These are phyloP conservation scores for Hericium coralloides DNA, from an alignment of 768 basidiomycete genomes.

Conservation along the genomic window DNA sequence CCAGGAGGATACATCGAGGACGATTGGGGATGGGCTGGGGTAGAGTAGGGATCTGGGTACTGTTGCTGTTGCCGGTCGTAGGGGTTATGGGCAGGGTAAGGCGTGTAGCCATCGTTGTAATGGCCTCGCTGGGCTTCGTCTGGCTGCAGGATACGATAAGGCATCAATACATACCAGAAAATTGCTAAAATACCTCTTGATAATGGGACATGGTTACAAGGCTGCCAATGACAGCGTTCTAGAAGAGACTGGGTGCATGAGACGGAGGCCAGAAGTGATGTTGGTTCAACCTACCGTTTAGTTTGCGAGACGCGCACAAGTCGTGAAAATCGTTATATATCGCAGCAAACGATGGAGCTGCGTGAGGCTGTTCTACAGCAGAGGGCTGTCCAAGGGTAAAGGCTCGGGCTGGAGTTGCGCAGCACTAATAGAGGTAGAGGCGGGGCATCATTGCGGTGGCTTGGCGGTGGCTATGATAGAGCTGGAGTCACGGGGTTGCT, in stretches of 20 bases:
- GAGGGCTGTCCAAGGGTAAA: background rate
- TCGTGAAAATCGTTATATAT: background rate
- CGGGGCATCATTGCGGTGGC: too few relatives aligned
- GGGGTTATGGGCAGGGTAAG: conserved; percentile 29
- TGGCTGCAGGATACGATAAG: conserved; percentile 28
- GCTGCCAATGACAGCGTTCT: background rate
- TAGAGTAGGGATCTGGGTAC: conserved; percentile 30
- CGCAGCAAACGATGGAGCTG: background rate
- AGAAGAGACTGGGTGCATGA: background rate
- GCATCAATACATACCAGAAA: background rate
- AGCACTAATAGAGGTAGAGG: background rate
- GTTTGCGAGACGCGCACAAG: background rate
- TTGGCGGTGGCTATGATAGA: too few relatives aligned
- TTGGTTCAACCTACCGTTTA: background rate
- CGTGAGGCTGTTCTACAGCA: background rate
- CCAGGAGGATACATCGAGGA: background rate
- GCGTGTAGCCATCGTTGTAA: conserved; percentile 61
- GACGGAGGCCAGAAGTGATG: background rate
- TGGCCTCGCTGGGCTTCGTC: conserved; percentile 55
- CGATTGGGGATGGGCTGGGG: conserved; percentile 14
- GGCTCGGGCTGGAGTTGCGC: background rate
- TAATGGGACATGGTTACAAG: conserved; percentile 29
- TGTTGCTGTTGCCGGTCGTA: conserved; percentile 24
- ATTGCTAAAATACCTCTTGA: conserved; percentile 24
- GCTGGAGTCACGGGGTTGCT: too few relatives aligned